phyloP scores from a whole-genome alignment of 2,329 filamentous ascomycete species.

The Diplodia intermedia region DNA sequence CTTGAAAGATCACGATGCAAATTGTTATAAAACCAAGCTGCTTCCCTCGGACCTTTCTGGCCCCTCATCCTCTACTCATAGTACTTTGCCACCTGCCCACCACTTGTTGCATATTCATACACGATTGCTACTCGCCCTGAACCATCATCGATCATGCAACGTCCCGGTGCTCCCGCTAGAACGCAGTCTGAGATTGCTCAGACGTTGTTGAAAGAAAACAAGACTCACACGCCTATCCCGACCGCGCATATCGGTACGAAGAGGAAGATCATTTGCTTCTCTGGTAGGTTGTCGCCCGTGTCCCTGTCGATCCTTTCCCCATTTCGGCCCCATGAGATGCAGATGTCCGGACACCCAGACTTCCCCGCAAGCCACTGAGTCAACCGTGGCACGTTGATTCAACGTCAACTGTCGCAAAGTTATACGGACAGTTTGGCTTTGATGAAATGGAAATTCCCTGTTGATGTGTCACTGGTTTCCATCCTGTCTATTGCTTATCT shows the following conservation, averaged over 20 bases:
- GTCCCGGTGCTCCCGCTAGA: constrained; percentile 41
- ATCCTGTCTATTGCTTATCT: background rate
- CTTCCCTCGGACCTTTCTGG: background rate
- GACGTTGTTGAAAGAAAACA: constrained; percentile 31
- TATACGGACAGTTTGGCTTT: background rate
- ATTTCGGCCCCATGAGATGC: constrained; percentile 14
- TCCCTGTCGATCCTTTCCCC: constrained; percentile 23
- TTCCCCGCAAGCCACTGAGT: constrained; percentile 18
- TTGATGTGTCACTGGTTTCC: background rate
- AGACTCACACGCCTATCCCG: constrained; percentile 36
- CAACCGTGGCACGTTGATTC: background rate
- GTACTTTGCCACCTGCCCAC: background rate
- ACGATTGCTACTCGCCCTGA: background rate
- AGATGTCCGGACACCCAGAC: constrained; percentile 17
- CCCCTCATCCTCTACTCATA: background rate
- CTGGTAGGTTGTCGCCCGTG: constrained; percentile 50
- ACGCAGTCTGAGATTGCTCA: constrained; percentile 38
- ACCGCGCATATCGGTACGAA: constrained; percentile 51
- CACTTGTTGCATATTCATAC: background rate
- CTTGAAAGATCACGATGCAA: no score
- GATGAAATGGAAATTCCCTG: background rate
- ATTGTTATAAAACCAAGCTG: background rate
- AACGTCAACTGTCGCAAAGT: background rate
- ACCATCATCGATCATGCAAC: constrained; percentile 40
- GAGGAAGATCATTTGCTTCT: constrained; percentile 66